Evolutionary conservation across 2,329 filamentous ascomycete species (phyloP), one percentile per base, ranked within the genome.

Genomic region (Chalaropsis thielavioides): DNA sequence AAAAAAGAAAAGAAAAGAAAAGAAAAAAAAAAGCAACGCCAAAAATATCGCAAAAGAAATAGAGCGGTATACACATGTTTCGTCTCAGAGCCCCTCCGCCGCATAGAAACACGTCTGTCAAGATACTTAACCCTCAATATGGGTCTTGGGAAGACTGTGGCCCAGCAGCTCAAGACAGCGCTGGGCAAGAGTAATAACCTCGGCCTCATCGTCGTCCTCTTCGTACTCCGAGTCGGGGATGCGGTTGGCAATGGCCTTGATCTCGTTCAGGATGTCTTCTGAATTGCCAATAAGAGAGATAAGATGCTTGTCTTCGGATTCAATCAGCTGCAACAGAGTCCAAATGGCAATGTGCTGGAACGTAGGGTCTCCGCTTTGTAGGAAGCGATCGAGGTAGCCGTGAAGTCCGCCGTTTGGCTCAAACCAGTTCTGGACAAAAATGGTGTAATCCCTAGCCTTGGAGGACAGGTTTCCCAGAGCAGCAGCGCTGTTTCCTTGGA

Each of bases 321-420:
- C 94, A 62, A 99, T 86, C 2, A 99, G 82, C 73, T 99, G 94
- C 2, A 99, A 82, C 60, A 99, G 78, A 1, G 94, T 99, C 94
- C 94, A 99, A 68, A 97, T 96, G 62, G 94, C 94, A 72, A 99
- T 99, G 74, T 99, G 94, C 76, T 99, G 94, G 80, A 99, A 99
- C 0, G 94, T 99, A 0, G 94, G 86, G 73, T 99, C 94, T 49
- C 92, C 92, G 69, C 91, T 96, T 56, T 89, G 89, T 19, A 99
- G 81, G 80, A 99, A 99, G 64, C 92, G 86, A 71, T 86, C 89
- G 43, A 99, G 81, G 73, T 99, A 99, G 64, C 94, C 94, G 72
- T 96, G 92, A 68, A 99, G 96, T 58, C 94, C 94, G 58, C 91
- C 94, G 68, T 90, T 88, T 1, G 94, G 94, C 71, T 95, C 87